These are phyloP conservation scores for Trichoderma harzianum DNA, from an alignment of 2,329 filamentous ascomycete genomes.

Conservation along the genomic window DNA sequence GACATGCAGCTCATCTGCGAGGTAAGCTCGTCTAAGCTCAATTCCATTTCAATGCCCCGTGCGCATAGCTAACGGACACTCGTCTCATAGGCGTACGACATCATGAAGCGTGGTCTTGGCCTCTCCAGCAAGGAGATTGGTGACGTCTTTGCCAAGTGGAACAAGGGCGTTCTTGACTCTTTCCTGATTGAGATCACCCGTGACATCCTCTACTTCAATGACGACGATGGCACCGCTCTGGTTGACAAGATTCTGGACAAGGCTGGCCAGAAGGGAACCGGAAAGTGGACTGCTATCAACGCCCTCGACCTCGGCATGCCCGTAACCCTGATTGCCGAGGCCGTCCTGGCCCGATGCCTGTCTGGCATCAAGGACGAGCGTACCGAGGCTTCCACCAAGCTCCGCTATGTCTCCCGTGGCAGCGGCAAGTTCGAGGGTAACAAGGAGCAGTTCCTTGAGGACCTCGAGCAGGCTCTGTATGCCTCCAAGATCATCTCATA, in stretches of 20 bases:
- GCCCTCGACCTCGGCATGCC: constrained; percentile 97
- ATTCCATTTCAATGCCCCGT: neutral
- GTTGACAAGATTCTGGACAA: constrained; percentile 99
- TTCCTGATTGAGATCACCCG: constrained; percentile 99
- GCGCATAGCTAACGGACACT: neutral
- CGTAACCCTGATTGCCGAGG: constrained; percentile 95
- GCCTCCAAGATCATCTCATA: constrained; percentile 99
- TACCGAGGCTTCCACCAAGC: constrained; percentile 72
- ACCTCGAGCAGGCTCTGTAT: constrained; percentile 98
- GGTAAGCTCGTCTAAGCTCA: constrained; percentile 50
- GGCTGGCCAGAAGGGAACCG: constrained; percentile 98
- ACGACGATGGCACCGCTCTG: constrained; percentile 84
- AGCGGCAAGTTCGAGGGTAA: constrained; percentile 79
- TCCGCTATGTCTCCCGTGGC: constrained; percentile 66
- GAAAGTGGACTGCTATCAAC: constrained; percentile 99
- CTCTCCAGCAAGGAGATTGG: constrained; percentile 91
- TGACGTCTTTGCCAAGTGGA: constrained; percentile 92
- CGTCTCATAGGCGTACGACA: constrained; percentile 80
- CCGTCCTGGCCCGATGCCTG: constrained; percentile 91
- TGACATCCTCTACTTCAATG: constrained; percentile 97
- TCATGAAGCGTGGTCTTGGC: constrained; percentile 97
- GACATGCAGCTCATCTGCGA: constrained; percentile 99
- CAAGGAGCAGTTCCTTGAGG: constrained; percentile 89
- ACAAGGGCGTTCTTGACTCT: constrained; percentile 96
- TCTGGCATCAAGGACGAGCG: constrained; percentile 94